Percentiles rank a stretch among this genome's conserved stretches.
phyloP scores from a whole-genome alignment of 2,329 filamentous ascomycete genomes.

The Calonectria crousiana region DNA sequence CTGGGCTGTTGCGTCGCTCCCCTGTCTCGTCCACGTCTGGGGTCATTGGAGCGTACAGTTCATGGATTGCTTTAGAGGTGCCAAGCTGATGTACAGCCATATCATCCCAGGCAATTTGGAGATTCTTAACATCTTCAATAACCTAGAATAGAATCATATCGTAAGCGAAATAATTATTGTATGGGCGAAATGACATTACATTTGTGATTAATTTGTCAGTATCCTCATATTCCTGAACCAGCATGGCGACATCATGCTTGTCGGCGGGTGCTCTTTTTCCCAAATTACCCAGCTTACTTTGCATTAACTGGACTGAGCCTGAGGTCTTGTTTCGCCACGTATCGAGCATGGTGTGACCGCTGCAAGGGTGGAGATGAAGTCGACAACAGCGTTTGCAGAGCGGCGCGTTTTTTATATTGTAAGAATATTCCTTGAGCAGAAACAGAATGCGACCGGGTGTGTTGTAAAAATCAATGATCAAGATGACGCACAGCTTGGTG shows the following conservation, averaged over 20 bases:
- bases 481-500: not conserved
- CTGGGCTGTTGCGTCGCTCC: not conserved
- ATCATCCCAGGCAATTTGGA: constrained; percentile 25
- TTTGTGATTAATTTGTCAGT: constrained; percentile 26
- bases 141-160: constrained; percentile 1
- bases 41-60: constrained; percentile 23
- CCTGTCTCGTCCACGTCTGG: constrained; percentile 13
- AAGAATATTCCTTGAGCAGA: not conserved
- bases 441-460: not conserved
- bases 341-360: constrained; percentile 8
- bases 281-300: constrained; percentile 24
- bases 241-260: constrained; percentile 18
- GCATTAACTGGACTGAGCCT: constrained; percentile 27
- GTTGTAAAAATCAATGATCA: not conserved
- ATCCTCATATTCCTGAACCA: constrained; percentile 27
- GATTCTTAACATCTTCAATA: constrained; percentile 24
- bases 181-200: not conserved
- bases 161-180: not conserved
- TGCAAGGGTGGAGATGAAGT: not conserved
- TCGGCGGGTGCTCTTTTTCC: constrained; percentile 15
- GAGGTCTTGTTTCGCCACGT: constrained; percentile 18
- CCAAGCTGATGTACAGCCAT: constrained; percentile 22
- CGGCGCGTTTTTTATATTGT: not conserved
- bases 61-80: constrained; percentile 20
- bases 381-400: not conserved